Evolutionary conservation across 75 land plant genomes (phyloP), one percentile per base, ranked within the genome.

Genomic region (Pinus albicaulis): DNA sequence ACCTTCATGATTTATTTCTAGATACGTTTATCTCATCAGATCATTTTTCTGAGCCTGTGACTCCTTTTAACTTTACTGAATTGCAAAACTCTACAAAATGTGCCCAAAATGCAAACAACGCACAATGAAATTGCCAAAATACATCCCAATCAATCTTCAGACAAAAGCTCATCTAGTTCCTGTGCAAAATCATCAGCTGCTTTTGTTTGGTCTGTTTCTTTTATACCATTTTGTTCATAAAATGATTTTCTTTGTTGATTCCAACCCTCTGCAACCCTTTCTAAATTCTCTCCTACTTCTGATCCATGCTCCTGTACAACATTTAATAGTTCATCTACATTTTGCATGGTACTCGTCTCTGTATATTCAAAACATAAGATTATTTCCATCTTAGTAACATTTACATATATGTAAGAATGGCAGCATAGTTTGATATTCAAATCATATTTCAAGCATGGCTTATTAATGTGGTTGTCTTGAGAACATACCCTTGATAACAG

Each of bases 311-410:
- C 48, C 55, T 83, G 77, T 71, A 80, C 56, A 66, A 90, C 82
- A 77, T 90, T 86, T 69, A 88, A 75, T 75, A 88, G 76, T 62
- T 84, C 77, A 59, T 86, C 72, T 5, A 86, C 76, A 55, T 79
- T 83, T 59, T 88, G 75, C 24, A 66, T 57, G 56, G 74, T 24
- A 20, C 80, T 61, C 8, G 88, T 86, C 81, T 83, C 90, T 84
- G 59, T 77, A 11, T 41, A 64, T 19, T 20, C 38, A 57, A 75
- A 38, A 72, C 13, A 76, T 17, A 8, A 69, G 24, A 75, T 36
- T 44, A 15, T 55, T 44, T 65, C 58, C 13, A 58, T 5, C 16
- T 57, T 38, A 72, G 22, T 26, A 68, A 26, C 48, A 15, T 76
- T 44, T 59, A 17, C 1, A 76, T 5, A 28, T 3, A 63, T 48